phyloP scores from a whole-genome alignment of 2,329 filamentous ascomycete genomes.

The Pyricularia grisea region DNA sequence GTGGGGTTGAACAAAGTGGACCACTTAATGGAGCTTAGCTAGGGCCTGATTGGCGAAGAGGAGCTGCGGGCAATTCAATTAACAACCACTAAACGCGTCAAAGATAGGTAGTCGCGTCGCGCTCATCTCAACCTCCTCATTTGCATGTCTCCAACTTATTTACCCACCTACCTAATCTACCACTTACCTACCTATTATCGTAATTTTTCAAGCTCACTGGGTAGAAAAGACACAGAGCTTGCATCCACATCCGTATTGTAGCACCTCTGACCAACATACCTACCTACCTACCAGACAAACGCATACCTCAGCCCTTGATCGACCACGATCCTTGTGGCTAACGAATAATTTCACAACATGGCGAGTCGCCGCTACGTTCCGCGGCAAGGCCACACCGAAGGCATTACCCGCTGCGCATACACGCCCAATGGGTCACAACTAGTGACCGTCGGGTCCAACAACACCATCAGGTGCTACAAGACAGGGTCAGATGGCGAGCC shows the following conservation, averaged over 20 bases:
- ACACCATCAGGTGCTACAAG: constrained; percentile 85
- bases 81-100: neutral
- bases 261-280: neutral
- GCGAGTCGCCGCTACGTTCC: constrained; percentile 41
- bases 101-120: neutral
- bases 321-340: neutral
- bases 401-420: constrained; percentile 79
- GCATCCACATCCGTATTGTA: neutral
- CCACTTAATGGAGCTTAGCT: neutral
- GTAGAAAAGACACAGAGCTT: neutral
- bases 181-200: neutral
- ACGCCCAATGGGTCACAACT: constrained; percentile 80
- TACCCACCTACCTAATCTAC: neutral
- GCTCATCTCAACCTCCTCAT: neutral
- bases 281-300: neutral
- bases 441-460: constrained; percentile 88
- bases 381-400: constrained; percentile 70
- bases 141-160: neutral
- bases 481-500: constrained; percentile 90
- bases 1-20: neutral
- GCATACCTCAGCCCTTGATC: neutral
- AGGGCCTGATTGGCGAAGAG: neutral
- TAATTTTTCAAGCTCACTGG: neutral
- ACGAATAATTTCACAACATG: neutral
- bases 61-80: neutral